phyloP scores from a whole-genome alignment of 306 rosid genomes.

The Potentilla sterilis region DNA sequence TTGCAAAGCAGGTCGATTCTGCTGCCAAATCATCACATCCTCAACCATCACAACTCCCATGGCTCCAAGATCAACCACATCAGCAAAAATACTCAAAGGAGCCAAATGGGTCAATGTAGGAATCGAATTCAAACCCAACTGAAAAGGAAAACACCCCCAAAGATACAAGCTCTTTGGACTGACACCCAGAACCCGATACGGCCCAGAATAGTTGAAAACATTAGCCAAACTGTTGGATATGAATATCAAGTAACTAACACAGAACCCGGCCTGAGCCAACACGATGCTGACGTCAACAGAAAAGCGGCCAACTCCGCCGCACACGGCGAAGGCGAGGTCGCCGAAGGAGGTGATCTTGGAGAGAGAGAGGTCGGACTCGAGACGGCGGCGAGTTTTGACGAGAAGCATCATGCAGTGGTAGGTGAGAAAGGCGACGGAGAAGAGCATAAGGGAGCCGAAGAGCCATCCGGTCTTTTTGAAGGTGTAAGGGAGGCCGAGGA shows the following conservation, averaged over 20 bases:
- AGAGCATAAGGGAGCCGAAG: constrained; percentile 50
- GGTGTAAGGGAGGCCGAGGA: constrained; percentile 65
- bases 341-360: constrained; percentile 61
- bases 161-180: constrained; percentile 45
- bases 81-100: constrained; percentile 71
- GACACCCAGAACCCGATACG: constrained; percentile 34
- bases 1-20: constrained; percentile 43
- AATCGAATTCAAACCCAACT: constrained; percentile 62
- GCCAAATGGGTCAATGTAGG: constrained; percentile 65
- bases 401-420: constrained; percentile 77
- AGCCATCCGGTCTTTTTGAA: constrained; percentile 67
- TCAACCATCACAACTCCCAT: constrained; percentile 65
- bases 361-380: constrained; percentile 36
- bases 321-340: constrained; percentile 56
- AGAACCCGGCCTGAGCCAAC: constrained; percentile 66
- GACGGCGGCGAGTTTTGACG: constrained; percentile 59
- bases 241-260: constrained; percentile 68
- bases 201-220: constrained; percentile 20
- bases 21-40: constrained; percentile 40
- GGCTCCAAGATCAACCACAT: constrained; percentile 54
- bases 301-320: constrained; percentile 53
- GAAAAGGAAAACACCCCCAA: constrained; percentile 71
- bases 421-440: constrained; percentile 51
- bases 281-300: constrained; percentile 58
- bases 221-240: constrained; percentile 45